phyloP scores from a whole-genome alignment of 2,329 filamentous ascomycete species.

The Cercospora janseana region DNA sequence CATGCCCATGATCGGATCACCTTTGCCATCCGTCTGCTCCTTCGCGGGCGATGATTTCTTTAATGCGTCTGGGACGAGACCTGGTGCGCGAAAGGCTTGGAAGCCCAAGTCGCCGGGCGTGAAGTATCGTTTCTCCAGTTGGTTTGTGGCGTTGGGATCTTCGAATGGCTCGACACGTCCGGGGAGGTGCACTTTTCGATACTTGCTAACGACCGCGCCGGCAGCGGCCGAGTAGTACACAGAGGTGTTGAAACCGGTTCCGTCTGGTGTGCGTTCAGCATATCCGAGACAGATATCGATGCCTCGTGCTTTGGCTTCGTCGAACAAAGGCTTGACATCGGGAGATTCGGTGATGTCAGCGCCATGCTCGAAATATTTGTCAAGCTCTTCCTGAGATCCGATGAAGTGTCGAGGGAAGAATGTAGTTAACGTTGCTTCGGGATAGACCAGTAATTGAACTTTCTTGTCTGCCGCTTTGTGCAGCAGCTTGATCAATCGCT shows the following conservation, averaged over 20 bases:
- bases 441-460: slow-evolving; percentile 54
- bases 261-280: slow-evolving; percentile 49
- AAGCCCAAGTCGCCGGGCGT: slow-evolving; percentile 54
- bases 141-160: slow-evolving; percentile 51
- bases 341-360: slow-evolving; percentile 45
- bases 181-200: slow-evolving; percentile 57
- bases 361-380: slow-evolving; percentile 52
- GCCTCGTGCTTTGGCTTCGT: slow-evolving; percentile 46
- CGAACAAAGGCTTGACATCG: slow-evolving; percentile 51
- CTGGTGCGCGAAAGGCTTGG: slow-evolving; percentile 53
- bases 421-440: slow-evolving; percentile 56
- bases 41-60: slow-evolving; percentile 34
- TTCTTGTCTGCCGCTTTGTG: slow-evolving; percentile 46
- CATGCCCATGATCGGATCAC: slow-evolving; percentile 55
- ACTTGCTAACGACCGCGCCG: slow-evolving; percentile 50
- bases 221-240: slow-evolving; percentile 52
- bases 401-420: slow-evolving; percentile 56
- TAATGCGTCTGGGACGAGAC: slow-evolving; percentile 41
- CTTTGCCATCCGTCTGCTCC: slow-evolving; percentile 37
- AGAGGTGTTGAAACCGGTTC: slow-evolving; percentile 51
- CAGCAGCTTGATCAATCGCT: slow-evolving; percentile 52
- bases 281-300: slow-evolving; percentile 56
- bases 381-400: slow-evolving; percentile 42
- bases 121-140: slow-evolving; percentile 59
- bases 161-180: slow-evolving; percentile 53